A percentile compares a stretch with the other conserved stretches of the same genome.
These are phyloP conservation scores for Pythium coloratum DNA, from an alignment of 352 stramenopile genomes.

Conservation along the genomic window DNA sequence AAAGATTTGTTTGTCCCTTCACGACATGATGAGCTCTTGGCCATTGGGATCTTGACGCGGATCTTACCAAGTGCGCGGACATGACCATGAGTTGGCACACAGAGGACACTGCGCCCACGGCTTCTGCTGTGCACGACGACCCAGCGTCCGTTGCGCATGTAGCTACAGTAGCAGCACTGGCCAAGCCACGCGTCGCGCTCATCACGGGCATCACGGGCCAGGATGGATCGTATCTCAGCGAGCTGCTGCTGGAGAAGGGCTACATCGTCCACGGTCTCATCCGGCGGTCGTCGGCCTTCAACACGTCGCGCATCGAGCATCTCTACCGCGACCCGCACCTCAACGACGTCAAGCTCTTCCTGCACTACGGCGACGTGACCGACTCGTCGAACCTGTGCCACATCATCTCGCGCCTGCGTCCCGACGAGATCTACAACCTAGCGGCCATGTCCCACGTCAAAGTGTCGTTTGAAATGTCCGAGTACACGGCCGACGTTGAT, in stretches of 20 bases:
- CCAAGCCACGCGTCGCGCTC: constrained; percentile 64
- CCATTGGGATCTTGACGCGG: constrained; percentile 6
- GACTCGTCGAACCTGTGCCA: constrained; percentile 97
- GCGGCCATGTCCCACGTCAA: constrained; percentile 99
- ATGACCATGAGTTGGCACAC: constrained; percentile 24
- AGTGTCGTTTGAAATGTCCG: constrained; percentile 99
- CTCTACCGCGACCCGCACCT: constrained; percentile 96
- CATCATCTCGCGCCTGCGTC: constrained; percentile 94
- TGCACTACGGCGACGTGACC: constrained; percentile 99
- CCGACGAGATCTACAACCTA: constrained; percentile 99
- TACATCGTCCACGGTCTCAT: constrained; percentile 97
- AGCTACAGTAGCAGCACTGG: not conserved
- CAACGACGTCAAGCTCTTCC: constrained; percentile 92
- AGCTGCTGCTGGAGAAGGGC: constrained; percentile 96
- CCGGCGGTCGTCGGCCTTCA: constrained; percentile 97
- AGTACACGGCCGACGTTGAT: constrained; percentile 99
- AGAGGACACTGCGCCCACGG: not conserved
- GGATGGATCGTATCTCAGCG: constrained; percentile 98
- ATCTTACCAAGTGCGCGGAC: not conserved
- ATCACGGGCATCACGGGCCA: constrained; percentile 99
- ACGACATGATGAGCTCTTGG: constrained; percentile 14
- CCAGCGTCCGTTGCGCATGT: not conserved
- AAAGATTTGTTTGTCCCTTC: constrained; percentile 20
- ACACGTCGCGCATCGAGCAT: constrained; percentile 98
- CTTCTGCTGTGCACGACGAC: not conserved